These are phyloP conservation scores for Daldinia sp. DNA, from an alignment of 2,329 filamentous ascomycete species.

Conservation along the genomic window DNA sequence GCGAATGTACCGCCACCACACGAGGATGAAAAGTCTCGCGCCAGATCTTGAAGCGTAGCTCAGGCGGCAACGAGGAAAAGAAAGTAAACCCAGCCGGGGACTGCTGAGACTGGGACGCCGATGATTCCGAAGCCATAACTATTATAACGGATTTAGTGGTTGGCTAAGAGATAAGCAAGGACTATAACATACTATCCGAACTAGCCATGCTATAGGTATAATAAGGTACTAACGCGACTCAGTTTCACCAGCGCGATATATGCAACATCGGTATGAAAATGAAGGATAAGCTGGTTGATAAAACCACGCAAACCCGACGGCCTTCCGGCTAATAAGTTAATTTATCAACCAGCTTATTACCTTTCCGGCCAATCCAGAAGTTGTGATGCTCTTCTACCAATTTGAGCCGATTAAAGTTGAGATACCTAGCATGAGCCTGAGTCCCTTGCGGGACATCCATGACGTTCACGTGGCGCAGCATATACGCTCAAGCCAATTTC, in stretches of 20 bases:
- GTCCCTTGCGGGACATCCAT: conserved; percentile 7
- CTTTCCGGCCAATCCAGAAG: background rate
- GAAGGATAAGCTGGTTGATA: background rate
- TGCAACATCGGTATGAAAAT: background rate
- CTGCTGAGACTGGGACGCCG: background rate
- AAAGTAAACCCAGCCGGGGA: conserved; percentile 42
- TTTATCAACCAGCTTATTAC: background rate
- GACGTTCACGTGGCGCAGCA: conserved; percentile 1
- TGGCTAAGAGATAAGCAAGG: background rate
- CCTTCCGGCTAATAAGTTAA: background rate
- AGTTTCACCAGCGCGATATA: background rate
- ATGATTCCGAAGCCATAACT: conserved; percentile 16
- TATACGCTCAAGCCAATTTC: background rate
- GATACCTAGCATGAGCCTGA: background rate
- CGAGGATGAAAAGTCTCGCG: conserved; percentile 51
- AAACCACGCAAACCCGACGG: background rate
- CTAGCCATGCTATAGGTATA: background rate
- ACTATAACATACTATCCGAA: background rate
- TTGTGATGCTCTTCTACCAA: background rate
- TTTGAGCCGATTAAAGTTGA: background rate
- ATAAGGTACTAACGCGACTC: background rate
- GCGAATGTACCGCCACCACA: conserved; percentile 52
- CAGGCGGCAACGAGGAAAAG: conserved; percentile 52
- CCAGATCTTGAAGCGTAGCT: conserved; percentile 55
- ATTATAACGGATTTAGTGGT: background rate